A percentile compares a stretch with the other conserved stretches of the same genome.
phyloP scores from a whole-genome alignment of 495 filamentous ascomycete species.

The Penicillium cataractarum region DNA sequence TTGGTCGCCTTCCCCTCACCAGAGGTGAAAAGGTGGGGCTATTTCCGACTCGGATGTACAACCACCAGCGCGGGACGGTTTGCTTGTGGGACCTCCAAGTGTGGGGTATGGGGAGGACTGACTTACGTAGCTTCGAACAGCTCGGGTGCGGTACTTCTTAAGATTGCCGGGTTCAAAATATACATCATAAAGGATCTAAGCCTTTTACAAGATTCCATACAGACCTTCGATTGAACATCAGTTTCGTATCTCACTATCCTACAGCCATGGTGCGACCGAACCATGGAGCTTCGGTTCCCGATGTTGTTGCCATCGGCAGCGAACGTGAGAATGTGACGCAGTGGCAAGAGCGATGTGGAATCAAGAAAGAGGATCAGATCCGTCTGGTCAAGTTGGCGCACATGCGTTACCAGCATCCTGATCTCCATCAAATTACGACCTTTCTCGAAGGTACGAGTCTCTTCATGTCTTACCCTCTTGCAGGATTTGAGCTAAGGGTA shows the following conservation, averaged over 20 bases:
- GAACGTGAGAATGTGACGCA: constrained; percentile 29
- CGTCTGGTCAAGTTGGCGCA: constrained; percentile 46
- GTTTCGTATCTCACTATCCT: neutral
- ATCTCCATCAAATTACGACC: constrained; percentile 45
- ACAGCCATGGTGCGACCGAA: constrained; percentile 27
- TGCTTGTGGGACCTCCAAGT: neutral
- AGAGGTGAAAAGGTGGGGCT: neutral
- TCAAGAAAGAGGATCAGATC: constrained; percentile 42
- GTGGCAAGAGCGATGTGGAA: constrained; percentile 42
- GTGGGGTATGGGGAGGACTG: neutral
- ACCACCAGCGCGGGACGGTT: neutral
- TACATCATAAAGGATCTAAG: neutral
- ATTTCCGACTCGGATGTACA: neutral
- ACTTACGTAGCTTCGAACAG: neutral
- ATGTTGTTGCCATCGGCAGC: constrained; percentile 39
- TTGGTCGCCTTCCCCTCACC: neutral
- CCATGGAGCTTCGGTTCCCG: constrained; percentile 41
- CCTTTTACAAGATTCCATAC: neutral
- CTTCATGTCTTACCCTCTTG: neutral
- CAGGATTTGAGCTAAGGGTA: neutral
- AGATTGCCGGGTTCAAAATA: neutral
- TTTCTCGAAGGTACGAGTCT: constrained; percentile 34
- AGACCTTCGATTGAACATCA: neutral
- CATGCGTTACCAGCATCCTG: constrained; percentile 55
- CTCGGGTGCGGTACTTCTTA: neutral